Conservation (phyloP, 2,329 filamentous ascomycete genomes). For the Paradendryphiella salina region DNA sequence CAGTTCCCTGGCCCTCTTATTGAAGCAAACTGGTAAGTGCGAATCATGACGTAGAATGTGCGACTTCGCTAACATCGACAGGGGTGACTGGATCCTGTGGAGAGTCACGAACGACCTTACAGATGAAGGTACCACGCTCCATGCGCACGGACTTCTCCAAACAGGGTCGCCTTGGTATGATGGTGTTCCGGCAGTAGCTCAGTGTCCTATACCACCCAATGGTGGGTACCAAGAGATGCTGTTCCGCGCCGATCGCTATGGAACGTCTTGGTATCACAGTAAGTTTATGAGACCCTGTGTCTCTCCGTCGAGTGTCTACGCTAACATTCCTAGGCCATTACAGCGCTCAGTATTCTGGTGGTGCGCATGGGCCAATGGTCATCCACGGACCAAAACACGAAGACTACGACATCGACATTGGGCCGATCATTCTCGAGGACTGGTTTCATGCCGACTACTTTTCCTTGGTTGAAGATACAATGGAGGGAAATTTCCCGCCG, state of each 20-base stretch:
- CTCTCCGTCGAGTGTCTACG: neutral
- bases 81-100: constrained; percentile 37
- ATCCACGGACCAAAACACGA: constrained; percentile 44
- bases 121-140: constrained; percentile 42
- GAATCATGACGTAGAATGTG: neutral
- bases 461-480: constrained; percentile 36
- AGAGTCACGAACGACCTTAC: constrained; percentile 38
- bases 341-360: constrained; percentile 46
- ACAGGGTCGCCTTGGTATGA: constrained; percentile 43
- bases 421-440: constrained; percentile 47
- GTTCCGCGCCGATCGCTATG: constrained; percentile 37
- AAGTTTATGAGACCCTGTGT: neutral
- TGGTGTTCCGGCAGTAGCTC: constrained; percentile 41
- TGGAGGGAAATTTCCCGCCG: constrained; percentile 27
- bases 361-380: constrained; percentile 45
- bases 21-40: constrained; percentile 35
- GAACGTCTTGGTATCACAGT: constrained; percentile 36
- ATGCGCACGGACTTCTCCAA: constrained; percentile 44
- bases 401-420: constrained; percentile 49
- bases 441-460: constrained; percentile 46
- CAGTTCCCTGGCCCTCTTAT: constrained; percentile 41
- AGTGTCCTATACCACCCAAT: constrained; percentile 44
- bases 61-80: constrained; percentile 11
- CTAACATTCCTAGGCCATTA: constrained; percentile 35
- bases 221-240: constrained; percentile 24